phyloP scores from a whole-genome alignment of 345 rosid species.

The Ailanthus altissimus region DNA sequence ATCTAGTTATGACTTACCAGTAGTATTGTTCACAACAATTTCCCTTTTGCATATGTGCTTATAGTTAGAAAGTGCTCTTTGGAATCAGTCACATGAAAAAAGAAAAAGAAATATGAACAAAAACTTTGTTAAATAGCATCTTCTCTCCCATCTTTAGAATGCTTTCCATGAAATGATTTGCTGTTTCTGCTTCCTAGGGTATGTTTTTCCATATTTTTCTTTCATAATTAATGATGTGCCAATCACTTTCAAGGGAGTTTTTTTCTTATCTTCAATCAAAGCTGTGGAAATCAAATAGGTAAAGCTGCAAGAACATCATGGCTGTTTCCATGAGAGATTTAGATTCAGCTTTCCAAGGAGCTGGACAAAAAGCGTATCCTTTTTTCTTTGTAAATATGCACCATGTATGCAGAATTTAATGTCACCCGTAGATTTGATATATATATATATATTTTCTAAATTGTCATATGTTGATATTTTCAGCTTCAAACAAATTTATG shows the following conservation, averaged over 20 bases:
- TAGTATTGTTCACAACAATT: neutral
- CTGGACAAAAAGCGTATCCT: conserved; percentile 99
- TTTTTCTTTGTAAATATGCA: conserved; percentile 21
- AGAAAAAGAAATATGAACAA: neutral
- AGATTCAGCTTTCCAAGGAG: conserved; percentile 97
- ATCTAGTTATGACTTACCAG: neutral
- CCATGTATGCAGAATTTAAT: conserved; percentile 17
- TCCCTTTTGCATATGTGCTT: neutral
- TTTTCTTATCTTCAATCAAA: conserved; percentile 31
- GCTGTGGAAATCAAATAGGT: conserved; percentile 33
- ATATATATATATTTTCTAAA: neutral
- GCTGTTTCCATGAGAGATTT: conserved; percentile 98
- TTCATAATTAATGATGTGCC: conserved; percentile 24
- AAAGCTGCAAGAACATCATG: conserved; percentile 52
- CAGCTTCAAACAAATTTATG: neutral
- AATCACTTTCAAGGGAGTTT: conserved; percentile 30
- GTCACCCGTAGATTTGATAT: neutral
- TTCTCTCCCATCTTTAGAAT: neutral
- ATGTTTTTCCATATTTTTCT: neutral
- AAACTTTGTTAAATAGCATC: neutral
- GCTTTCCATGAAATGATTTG: conserved; percentile 17
- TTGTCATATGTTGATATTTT: neutral
- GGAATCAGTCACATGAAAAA: neutral
- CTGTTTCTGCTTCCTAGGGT: conserved; percentile 15
- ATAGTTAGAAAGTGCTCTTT: too few species aligned